Base-by-base conservation (phyloP, 305 asterid species). In the Coffea humblotiana region DNA sequence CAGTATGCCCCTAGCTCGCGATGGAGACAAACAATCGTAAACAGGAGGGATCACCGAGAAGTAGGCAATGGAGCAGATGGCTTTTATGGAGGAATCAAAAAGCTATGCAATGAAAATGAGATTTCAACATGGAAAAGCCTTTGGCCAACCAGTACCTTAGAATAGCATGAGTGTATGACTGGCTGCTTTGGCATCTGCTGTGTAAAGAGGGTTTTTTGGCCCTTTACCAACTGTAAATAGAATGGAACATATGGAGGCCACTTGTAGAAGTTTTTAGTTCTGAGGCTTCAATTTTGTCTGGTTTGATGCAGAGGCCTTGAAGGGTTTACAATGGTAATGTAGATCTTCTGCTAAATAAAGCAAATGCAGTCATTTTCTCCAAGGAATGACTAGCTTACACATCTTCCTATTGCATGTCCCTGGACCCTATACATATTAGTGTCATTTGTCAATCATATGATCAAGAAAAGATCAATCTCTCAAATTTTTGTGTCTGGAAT, bases 11-110 rank as follows among this genome's bases (percentile, higher is more conserved):
- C 79, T 0, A 91, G 82, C 69, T 96, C 99, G 9, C 83, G 90
- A 40, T 96, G 98, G 98, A 86, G 98, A 84, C 93, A 80, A 61
- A 78, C 81, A 23, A 67, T 47, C 83, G 80, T 92, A 80, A 83
- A 40, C 37, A 82, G 95, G 74, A 90, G 85, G 81, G 91, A 89
- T 29, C 97, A 94, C 72, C 82, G 80, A 51, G 98, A 92, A 83
- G 88, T 86, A 1, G 99, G 99, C 52, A 89, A 90, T 66, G 93
- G 88, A 67, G 85, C 68, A 19, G 92, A 87, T 66, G 98, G 98
- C 1, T 94, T 91, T 74, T 96, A 94, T 71, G 99, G 97, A 74
- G 99, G 99, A 77, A 86, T 96, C 56, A 87, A 92, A 82, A 94
- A 91, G 84, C 91, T 96, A 56, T 75, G 63, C 81, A 80, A 82